phyloP scores from a whole-genome alignment of 768 basidiomycete genomes.

The Boletus tylopilopsis region DNA sequence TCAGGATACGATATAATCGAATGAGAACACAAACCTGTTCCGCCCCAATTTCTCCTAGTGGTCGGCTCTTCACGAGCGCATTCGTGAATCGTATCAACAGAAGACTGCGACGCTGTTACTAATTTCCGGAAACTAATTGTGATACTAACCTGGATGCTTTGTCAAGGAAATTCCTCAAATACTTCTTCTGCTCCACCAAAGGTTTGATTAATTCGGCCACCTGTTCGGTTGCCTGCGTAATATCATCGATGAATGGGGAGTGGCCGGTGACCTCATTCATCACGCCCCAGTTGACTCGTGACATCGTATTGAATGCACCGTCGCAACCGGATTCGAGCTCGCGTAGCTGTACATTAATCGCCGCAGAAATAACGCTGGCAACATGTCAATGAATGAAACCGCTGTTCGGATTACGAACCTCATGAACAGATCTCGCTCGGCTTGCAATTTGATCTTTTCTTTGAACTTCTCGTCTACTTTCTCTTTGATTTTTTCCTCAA shows the following conservation, averaged over 20 bases:
- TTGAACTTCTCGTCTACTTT: conserved; percentile 74
- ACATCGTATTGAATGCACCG: conserved; percentile 69
- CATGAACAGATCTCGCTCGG: conserved; percentile 86
- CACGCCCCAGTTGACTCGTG: conserved; percentile 73
- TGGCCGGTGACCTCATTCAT: conserved; percentile 84
- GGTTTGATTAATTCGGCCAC: conserved; percentile 75
- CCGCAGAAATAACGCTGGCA: conserved; percentile 75
- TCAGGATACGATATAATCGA: neutral
- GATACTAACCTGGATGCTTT: conserved; percentile 78
- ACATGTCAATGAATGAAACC: neutral
- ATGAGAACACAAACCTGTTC: conserved; percentile 64
- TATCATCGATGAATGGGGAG: conserved; percentile 75
- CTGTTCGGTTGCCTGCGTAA: conserved; percentile 70
- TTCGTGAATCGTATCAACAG: conserved; percentile 87
- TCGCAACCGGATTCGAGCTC: conserved; percentile 89
- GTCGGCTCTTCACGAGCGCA: conserved; percentile 84
- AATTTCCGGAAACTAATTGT: neutral
- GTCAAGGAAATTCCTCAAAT: conserved; percentile 87
- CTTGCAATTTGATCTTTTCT: conserved; percentile 77
- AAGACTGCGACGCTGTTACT: conserved; percentile 45
- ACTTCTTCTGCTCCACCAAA: conserved; percentile 91
- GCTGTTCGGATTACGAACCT: conserved; percentile 46
- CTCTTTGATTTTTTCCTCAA: conserved; percentile 88
- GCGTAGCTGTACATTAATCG: conserved; percentile 72
- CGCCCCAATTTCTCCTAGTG: conserved; percentile 88